Evolutionary conservation across 2,329 filamentous ascomycete genomes (phyloP).

Genomic region (Amauroascus niger): DNA sequence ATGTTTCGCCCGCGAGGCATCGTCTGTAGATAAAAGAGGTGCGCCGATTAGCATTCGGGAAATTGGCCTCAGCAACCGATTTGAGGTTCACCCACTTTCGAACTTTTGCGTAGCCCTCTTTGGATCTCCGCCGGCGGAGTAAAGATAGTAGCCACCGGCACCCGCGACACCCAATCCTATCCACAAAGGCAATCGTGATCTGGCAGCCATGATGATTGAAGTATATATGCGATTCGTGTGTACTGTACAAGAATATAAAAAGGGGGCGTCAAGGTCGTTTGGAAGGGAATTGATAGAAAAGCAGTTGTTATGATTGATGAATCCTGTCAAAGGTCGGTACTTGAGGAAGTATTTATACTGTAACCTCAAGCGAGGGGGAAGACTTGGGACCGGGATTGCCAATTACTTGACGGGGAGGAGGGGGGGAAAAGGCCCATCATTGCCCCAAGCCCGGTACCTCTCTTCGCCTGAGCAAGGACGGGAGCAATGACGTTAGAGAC

Average conservation of each 20-base stretch:
- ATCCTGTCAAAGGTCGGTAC: neutral
- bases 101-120: constrained; percentile 77
- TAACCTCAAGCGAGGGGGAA: constrained; percentile 6
- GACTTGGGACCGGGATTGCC: constrained; percentile 8
- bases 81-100: constrained; percentile 54
- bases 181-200: constrained; percentile 30
- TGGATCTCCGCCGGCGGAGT: constrained; percentile 69
- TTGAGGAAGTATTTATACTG: constrained; percentile 3
- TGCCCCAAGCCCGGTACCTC: too few relatives aligned
- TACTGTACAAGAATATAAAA: neutral
- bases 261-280: neutral
- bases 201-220: constrained; percentile 25
- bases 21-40: constrained; percentile 51
- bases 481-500: constrained; percentile 12
- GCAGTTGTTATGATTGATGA: neutral
- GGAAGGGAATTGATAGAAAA: neutral
- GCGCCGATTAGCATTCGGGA: neutral
- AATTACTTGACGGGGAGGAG: neutral
- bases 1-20: constrained; percentile 59
- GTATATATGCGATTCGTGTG: neutral
- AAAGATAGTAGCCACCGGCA: constrained; percentile 81
- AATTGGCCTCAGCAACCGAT: neutral
- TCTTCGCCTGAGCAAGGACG: constrained; percentile 1
- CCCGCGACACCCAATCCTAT: constrained; percentile 52
- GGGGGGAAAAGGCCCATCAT: too few relatives aligned